A percentile compares a stretch with the other conserved stretches of the same genome.
Conservation (phyloP, 2,329 filamentous ascomycete species). For the Epichloe uncinata region DNA sequence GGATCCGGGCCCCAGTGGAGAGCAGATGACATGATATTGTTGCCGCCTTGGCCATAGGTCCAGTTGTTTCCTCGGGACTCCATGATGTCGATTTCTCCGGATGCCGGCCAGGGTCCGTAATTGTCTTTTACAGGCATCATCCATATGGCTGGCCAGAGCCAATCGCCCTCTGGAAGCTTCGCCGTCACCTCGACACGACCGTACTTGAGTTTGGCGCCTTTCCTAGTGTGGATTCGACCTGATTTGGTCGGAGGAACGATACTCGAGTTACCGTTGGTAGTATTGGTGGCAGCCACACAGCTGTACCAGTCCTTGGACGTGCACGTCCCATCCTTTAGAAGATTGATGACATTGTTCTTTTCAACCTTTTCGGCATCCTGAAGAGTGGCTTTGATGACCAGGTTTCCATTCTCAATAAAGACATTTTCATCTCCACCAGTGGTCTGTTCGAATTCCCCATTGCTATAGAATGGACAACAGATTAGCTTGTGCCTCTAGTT, state of each 20-base stretch:
- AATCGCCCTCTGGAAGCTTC: conserved; percentile 50
- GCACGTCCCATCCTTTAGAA: conserved; percentile 52
- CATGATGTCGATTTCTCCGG: conserved; percentile 73
- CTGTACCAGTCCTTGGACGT: conserved; percentile 41
- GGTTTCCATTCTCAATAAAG: conserved; percentile 53
- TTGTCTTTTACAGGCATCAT: conserved; percentile 62
- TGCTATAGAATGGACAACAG: conserved; percentile 31
- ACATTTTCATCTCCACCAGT: conserved; percentile 62
- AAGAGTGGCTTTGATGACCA: conserved; percentile 66
- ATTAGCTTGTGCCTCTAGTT: background rate
- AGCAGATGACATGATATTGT: conserved; percentile 66
- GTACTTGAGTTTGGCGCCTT: conserved; percentile 59
- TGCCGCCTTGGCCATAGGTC: conserved; percentile 62
- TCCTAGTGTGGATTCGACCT: conserved; percentile 63
- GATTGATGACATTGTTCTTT: conserved; percentile 53
- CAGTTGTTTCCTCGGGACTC: conserved; percentile 76
- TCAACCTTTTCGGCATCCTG: conserved; percentile 55
- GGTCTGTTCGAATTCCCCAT: conserved; percentile 70
- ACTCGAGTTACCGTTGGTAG: conserved; percentile 53
- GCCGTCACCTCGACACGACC: conserved; percentile 71
- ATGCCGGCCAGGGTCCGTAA: conserved; percentile 67
- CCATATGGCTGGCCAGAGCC: conserved; percentile 24
- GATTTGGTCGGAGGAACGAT: conserved; percentile 69
- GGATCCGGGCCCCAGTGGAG: conserved; percentile 70
- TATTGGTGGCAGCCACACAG: conserved; percentile 63